Conservation (phyloP, 2,329 filamentous ascomycete species). For the Alternaria angustiovoidea region DNA sequence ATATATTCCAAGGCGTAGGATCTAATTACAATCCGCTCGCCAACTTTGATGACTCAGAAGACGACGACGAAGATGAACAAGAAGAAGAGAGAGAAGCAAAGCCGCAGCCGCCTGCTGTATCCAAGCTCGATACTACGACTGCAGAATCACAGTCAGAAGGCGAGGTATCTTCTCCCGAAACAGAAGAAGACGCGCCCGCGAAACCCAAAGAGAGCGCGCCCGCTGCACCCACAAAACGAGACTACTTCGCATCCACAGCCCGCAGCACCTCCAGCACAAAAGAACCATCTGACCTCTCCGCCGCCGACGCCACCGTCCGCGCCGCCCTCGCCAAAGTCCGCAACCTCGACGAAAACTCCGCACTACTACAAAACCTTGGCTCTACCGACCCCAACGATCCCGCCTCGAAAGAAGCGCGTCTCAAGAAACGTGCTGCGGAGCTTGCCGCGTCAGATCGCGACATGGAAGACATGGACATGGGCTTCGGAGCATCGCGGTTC, state of each 20-base stretch:
- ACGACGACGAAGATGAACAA: slow-evolving; percentile 30
- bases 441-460: slow-evolving; percentile 77
- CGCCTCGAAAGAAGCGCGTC: slow-evolving; percentile 69
- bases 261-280: slow-evolving; percentile 12
- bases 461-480: slow-evolving; percentile 90
- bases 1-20: slow-evolving; percentile 69
- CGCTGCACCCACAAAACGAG: slow-evolving; percentile 24
- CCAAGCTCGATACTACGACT: background rate
- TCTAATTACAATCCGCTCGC: slow-evolving; percentile 68
- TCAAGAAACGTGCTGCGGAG: slow-evolving; percentile 70
- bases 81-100: background rate
- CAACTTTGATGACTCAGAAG: slow-evolving; percentile 59
- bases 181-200: slow-evolving; percentile 13
- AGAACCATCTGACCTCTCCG: slow-evolving; percentile 46
- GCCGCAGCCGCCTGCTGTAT: background rate
- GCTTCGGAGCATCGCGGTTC: slow-evolving; percentile 86
- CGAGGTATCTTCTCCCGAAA: slow-evolving; percentile 2
- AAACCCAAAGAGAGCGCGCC: slow-evolving; percentile 6
- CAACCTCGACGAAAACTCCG: slow-evolving; percentile 56
- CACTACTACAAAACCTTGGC: slow-evolving; percentile 53
- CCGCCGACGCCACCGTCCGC: slow-evolving; percentile 78
- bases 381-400: slow-evolving; percentile 29
- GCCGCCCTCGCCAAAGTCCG: slow-evolving; percentile 84
- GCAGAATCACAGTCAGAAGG: background rate
- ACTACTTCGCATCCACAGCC: slow-evolving; percentile 30